Evolutionary conservation across 257 asterid species (phyloP), one percentile per base, ranked within the genome.

Genomic region (Solanum medicagineum): DNA sequence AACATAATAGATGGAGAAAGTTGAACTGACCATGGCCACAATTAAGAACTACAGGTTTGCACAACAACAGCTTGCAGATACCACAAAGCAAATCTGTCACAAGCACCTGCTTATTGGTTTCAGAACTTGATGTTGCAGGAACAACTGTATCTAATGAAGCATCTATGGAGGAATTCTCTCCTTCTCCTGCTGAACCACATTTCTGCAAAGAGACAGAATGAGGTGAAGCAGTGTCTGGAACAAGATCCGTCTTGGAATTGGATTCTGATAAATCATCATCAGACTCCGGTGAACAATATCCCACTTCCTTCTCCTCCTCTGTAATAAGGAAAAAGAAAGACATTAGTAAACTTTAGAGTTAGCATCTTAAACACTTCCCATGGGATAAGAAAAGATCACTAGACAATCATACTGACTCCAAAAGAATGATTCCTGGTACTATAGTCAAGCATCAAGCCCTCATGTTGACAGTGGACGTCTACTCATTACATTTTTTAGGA

Each of bases 11-110:
- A 22, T 44, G 73, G 20, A 83, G 47, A 47, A 60, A 12, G 84
- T 81, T 75, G 80, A 63, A 55, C 85, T 74, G 87, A 93, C 98
- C 97, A 65, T 94, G 95, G 73, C 98, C 98, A 85, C 98, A 94
- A 80, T 94, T 93, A 57, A 94, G 97, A 90, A 92, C 98, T 42
- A 93, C 80, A 17, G 98, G 97, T 70, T 87, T 89, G 77, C 69
- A 94, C 70, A 94, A 83, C 80, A 94, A 87, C 62, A 88, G 91
- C 87, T 88, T 88, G 95, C 98, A 94, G 63, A 89, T 83, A 59
- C 89, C 88, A 82, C 98, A 94, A 12, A 84, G 86, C n/a, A 94
- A 83, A 87, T 91, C 89, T 8, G 89, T 81, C 77, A 86, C 32
- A 82, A 84, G 88, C 87, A 87, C 83, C 79, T 54, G 89, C 70